Percentiles rank a stretch among this genome's conserved stretches.
phyloP scores from a whole-genome alignment of 305 asterid species.

The Salvia sclarea region DNA sequence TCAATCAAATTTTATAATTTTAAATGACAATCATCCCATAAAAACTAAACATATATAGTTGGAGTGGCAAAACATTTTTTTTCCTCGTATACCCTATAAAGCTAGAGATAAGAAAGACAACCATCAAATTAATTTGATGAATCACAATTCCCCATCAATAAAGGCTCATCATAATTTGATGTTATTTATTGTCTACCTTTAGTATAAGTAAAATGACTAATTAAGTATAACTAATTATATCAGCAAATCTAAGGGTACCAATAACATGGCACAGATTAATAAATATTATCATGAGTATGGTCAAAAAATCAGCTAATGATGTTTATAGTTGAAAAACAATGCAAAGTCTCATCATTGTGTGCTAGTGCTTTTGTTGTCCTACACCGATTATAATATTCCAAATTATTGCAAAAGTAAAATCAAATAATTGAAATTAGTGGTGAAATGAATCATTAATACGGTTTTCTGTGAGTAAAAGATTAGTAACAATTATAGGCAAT shows the following conservation, averaged over 20 bases:
- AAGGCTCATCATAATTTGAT: slow-evolving; percentile 10
- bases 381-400: slow-evolving; percentile 14
- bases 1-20: too few species aligned
- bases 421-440: not conserved
- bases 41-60: too few species aligned
- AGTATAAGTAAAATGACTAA: not conserved
- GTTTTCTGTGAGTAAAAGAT: slow-evolving; percentile 21
- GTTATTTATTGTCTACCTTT: not conserved
- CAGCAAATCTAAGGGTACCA: slow-evolving; percentile 9
- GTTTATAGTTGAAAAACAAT: slow-evolving; percentile 30
- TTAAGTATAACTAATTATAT: not conserved
- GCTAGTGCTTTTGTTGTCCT: slow-evolving; percentile 24
- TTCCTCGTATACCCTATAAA: not conserved
- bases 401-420: slow-evolving; percentile 7
- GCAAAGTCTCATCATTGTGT: slow-evolving; percentile 27
- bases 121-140: not conserved
- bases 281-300: slow-evolving; percentile 21
- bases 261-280: slow-evolving; percentile 2
- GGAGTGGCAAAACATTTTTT: not conserved
- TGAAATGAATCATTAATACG: slow-evolving; percentile 27
- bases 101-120: not conserved
- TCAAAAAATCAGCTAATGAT: slow-evolving; percentile 33
- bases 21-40: too few species aligned
- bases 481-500: slow-evolving; percentile 22
- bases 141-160: not conserved